Evolutionary conservation across 805 yeast species (phyloP), one percentile per base, ranked within the genome.

Genomic region (Starmera pachycereana): DNA sequence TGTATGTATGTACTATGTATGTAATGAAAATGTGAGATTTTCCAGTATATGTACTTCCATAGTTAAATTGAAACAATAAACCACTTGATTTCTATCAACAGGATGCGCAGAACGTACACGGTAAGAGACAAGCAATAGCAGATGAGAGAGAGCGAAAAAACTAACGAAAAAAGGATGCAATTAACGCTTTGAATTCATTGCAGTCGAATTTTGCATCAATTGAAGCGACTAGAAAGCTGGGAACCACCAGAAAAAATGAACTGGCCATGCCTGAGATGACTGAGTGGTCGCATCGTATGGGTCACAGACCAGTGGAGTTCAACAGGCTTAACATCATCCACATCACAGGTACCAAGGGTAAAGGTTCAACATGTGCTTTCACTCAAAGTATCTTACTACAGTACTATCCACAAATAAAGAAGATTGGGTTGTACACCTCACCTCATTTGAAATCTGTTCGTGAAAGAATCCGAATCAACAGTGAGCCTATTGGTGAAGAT

Each of bases 301-400:
- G 90, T 0, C 81, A 81, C 50, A 51, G 61, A 29, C 77, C 84
- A 2, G 50, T 63, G 4, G 95, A 84, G 46, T 77, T 86, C 55
- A 76, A 89, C 61, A 69, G 61, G 44, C 59, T 92, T 50, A 89
- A 89, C 50, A 71, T 88, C 3, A 72, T 92, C 33, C 99, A 92
- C 55, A 81, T 94, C 31, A 89, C 99, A 0, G 99, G 99, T 16
- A 92, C 99, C 1, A 92, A 92, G 58, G 99, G 99, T 12, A 92
- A 92, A 63, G 99, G 99, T 1, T 88, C 97, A 1, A 90, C 97
- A 0, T 90, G 97, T 61, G 96, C 98, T 0, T 92, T 92, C 56
- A 76, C 88, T 3, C 84, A 85, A 52, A 77, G 92, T 3, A 86
- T 94, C 32, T 60, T 94, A 44, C 54, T 61, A 8, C 86, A 86